Evolutionary conservation across 2,329 filamentous ascomycete genomes (phyloP).

Genomic region (Penicillium hordei): DNA sequence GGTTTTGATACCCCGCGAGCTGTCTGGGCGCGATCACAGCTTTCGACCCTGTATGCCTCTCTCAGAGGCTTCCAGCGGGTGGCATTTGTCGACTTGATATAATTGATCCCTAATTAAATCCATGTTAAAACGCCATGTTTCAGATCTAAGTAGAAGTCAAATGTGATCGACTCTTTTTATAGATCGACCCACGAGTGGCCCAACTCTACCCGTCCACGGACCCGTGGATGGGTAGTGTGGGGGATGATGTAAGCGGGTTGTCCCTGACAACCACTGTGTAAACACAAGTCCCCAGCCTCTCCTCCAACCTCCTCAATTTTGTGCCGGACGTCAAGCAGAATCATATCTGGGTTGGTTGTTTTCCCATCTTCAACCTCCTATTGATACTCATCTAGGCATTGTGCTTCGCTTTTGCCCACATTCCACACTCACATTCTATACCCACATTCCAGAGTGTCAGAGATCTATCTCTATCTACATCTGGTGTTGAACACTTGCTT

Average conservation of each 20-base stretch:
- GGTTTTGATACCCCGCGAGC: slow-evolving; percentile 11
- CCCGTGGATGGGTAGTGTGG: neutral
- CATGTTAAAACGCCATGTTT: neutral
- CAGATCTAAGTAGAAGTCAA: neutral
- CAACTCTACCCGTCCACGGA: slow-evolving; percentile 1
- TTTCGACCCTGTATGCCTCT: slow-evolving; percentile 1
- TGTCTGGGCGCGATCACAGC: slow-evolving; percentile 7
- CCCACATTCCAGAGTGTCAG: slow-evolving; percentile 9
- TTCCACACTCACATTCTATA: slow-evolving; percentile 7
- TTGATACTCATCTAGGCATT: slow-evolving; percentile 12
- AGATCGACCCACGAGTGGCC: slow-evolving; percentile 6
- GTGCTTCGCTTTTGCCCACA: neutral
- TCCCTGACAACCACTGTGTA: slow-evolving; percentile 27
- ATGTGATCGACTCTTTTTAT: slow-evolving; percentile 15
- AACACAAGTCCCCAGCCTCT: slow-evolving; percentile 40
- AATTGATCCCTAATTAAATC: neutral
- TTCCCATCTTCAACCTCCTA: slow-evolving; percentile 8
- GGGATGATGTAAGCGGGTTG: slow-evolving; percentile 32
- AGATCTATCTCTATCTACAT: slow-evolving; percentile 11
- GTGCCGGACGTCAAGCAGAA: slow-evolving; percentile 7
- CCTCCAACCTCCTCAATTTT: slow-evolving; percentile 41
- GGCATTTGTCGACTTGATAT: slow-evolving; percentile 1
- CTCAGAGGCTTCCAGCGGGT: neutral
- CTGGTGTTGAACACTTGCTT: slow-evolving; percentile 15
- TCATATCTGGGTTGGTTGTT: slow-evolving; percentile 14